A percentile compares a stretch with the other conserved stretches of the same genome.
Conservation (phyloP, 768 basidiomycete species). For the Clitopilus hobsonii region DNA sequence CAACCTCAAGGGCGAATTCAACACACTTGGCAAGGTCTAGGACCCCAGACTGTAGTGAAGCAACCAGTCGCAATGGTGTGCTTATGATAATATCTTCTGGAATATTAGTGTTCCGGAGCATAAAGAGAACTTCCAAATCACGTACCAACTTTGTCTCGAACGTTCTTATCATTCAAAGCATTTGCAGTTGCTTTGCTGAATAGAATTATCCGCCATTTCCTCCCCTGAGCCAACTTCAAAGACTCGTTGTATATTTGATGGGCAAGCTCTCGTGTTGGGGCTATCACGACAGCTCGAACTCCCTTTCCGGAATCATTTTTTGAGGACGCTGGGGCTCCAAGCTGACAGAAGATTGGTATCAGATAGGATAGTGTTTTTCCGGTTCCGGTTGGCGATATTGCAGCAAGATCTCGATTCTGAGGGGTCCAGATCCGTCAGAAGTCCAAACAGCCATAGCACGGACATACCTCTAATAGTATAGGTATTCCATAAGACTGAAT, state of each 20-base stretch:
- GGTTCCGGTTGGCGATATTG: conserved; percentile 95
- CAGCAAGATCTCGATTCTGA: conserved; percentile 81
- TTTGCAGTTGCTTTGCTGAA: conserved; percentile 89
- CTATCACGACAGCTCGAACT: conserved; percentile 75
- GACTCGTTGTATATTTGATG: conserved; percentile 94
- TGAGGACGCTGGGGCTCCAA: conserved; percentile 49
- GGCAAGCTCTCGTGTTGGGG: conserved; percentile 93
- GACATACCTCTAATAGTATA: conserved; percentile 68
- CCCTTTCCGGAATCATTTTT: conserved; percentile 46
- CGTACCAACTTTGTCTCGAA: conserved; percentile 73
- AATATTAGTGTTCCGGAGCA: too few species aligned
- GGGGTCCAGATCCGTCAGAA: conserved; percentile 4
- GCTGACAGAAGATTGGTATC: conserved; percentile 67
- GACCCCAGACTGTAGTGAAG: conserved; percentile 64
- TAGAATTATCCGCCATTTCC: conserved; percentile 78
- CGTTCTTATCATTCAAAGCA: conserved; percentile 68
- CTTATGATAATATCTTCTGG: conserved; percentile 88
- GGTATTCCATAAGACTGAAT: conserved; percentile 81
- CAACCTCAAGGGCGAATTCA: not conserved
- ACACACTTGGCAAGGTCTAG: conserved; percentile 71
- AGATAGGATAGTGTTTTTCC: conserved; percentile 96
- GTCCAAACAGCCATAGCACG: not conserved
- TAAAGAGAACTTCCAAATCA: conserved; percentile 14
- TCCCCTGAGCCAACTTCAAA: conserved; percentile 71
- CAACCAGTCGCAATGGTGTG: conserved; percentile 86